Conservation (phyloP, 2,329 filamentous ascomycete genomes). For the Epichloe baconii region DNA sequence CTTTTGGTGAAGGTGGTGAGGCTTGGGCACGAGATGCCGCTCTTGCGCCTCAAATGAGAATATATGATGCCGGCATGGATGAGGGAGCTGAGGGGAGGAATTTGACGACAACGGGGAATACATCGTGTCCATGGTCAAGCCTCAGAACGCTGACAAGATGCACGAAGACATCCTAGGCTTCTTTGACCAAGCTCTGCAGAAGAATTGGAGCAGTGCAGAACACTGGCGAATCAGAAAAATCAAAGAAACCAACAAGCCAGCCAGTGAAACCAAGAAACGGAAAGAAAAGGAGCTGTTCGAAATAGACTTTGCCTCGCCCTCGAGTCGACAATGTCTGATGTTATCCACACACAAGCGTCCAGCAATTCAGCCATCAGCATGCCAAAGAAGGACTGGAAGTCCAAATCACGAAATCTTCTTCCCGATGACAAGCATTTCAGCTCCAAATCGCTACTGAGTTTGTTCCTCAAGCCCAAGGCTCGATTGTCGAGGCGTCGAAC, state of each 20-base stretch:
- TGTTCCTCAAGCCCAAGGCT: slow-evolving; percentile 92
- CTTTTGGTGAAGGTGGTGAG: slow-evolving; percentile 92
- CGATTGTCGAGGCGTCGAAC: slow-evolving; percentile 56
- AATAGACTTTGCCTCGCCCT: slow-evolving; percentile 80
- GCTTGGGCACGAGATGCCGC: slow-evolving; percentile 88
- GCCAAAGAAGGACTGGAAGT: slow-evolving; percentile 91
- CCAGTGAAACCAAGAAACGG: slow-evolving; percentile 47
- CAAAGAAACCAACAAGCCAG: slow-evolving; percentile 59
- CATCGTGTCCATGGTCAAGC: slow-evolving; percentile 63
- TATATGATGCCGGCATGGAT: slow-evolving; percentile 54
- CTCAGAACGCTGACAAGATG: slow-evolving; percentile 48
- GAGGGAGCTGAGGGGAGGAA: slow-evolving; percentile 27
- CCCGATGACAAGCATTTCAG: slow-evolving; percentile 98
- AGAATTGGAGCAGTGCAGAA: slow-evolving; percentile 97
- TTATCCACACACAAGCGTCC: slow-evolving; percentile 68
- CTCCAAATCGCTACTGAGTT: slow-evolving; percentile 72
- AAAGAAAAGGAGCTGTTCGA: slow-evolving; percentile 97
- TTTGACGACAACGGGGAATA: slow-evolving; percentile 54
- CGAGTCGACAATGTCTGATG: slow-evolving; percentile 54
- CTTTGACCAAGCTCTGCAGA: slow-evolving; percentile 90
- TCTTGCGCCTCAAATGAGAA: slow-evolving; percentile 71
- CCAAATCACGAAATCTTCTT: slow-evolving; percentile 80
- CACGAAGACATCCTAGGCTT: slow-evolving; percentile 96
- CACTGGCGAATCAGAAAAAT: slow-evolving; percentile 96
- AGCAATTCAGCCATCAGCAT: slow-evolving; percentile 72